Conservation (phyloP, 768 basidiomycete species). For the Boletellus ananas region DNA sequence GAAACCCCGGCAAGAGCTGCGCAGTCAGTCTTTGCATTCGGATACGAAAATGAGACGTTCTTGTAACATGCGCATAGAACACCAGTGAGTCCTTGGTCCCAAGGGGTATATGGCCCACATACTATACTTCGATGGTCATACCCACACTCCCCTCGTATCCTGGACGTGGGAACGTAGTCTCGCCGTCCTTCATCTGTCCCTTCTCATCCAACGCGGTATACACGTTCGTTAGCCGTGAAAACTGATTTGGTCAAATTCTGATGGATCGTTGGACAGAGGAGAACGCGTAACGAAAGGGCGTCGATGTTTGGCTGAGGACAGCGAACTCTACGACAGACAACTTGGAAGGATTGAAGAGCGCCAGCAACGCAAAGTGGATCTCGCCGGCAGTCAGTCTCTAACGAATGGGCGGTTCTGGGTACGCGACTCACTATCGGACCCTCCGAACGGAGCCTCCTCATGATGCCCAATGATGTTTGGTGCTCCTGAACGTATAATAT, state of each 20-base stretch:
- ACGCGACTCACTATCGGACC: conserved; percentile 13
- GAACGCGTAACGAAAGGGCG: conserved; percentile 23
- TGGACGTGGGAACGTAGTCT: conserved; percentile 20
- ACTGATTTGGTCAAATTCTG: conserved; percentile 8
- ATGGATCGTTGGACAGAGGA: conserved; percentile 4
- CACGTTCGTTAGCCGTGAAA: conserved; percentile 21
- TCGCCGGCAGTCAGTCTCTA: not conserved
- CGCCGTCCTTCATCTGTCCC: conserved; percentile 28
- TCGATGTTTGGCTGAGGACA: conserved; percentile 25
- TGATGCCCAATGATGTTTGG: conserved; percentile 1
- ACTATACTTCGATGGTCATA: conserved; percentile 20
- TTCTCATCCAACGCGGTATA: conserved; percentile 19
- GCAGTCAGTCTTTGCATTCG: conserved; percentile 31
- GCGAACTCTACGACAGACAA: conserved; percentile 32
- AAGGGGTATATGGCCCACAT: not conserved
- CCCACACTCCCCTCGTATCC: conserved; percentile 10
- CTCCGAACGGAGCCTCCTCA: conserved; percentile 14
- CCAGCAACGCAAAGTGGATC: conserved; percentile 30
- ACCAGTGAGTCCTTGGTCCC: no score
- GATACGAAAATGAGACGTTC: conserved; percentile 51
- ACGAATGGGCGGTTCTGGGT: not conserved
- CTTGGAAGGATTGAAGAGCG: conserved; percentile 23
- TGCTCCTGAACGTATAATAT: conserved; percentile 3
- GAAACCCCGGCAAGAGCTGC: conserved; percentile 25
- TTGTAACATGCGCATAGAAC: conserved; percentile 27